A percentile compares a stretch with the other conserved stretches of the same genome.
These are phyloP conservation scores for Trichoderma sp. DNA, from an alignment of 2,329 filamentous ascomycete genomes.

Conservation along the genomic window DNA sequence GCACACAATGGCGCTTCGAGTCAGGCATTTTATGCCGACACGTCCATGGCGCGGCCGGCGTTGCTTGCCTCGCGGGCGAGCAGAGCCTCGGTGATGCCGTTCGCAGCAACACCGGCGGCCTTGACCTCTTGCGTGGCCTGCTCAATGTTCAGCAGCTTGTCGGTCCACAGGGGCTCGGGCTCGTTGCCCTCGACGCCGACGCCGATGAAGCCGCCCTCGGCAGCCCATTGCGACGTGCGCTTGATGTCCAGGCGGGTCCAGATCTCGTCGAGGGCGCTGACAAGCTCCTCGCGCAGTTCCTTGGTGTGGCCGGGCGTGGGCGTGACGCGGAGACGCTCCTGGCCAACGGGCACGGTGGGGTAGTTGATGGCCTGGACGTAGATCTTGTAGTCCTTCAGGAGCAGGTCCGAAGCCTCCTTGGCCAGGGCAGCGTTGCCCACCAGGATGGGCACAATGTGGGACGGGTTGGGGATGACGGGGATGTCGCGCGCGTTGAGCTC, in stretches of 20 bases:
- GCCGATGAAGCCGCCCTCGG: slow-evolving; percentile 89
- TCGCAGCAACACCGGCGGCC: slow-evolving; percentile 42
- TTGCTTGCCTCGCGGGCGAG: slow-evolving; percentile 56
- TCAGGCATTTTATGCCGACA: slow-evolving; percentile 31
- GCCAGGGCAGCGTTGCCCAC: slow-evolving; percentile 93
- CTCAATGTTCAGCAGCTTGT: slow-evolving; percentile 79
- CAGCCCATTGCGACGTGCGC: slow-evolving; percentile 89
- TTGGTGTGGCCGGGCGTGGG: slow-evolving; percentile 90
- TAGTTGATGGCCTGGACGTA: slow-evolving; percentile 99
- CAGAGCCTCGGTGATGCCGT: slow-evolving; percentile 58
- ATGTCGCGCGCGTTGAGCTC: slow-evolving; percentile 78
- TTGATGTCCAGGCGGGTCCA: slow-evolving; percentile 89
- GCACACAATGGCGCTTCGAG: background rate
- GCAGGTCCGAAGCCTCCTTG: slow-evolving; percentile 87
- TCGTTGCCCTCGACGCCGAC: slow-evolving; percentile 72
- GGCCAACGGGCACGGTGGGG: slow-evolving; percentile 95
- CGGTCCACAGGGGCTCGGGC: slow-evolving; percentile 82
- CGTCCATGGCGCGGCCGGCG: slow-evolving; percentile 34
- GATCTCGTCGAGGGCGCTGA: slow-evolving; percentile 80
- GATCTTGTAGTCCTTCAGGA: slow-evolving; percentile 86
- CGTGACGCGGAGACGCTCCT: slow-evolving; percentile 93
- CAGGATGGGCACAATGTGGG: slow-evolving; percentile 90
- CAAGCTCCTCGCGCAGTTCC: slow-evolving; percentile 81
- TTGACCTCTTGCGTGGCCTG: slow-evolving; percentile 64
- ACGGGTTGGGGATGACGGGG: slow-evolving; percentile 96